Percentiles rank a stretch among this genome's conserved stretches.
Conservation (phyloP, 2,329 filamentous ascomycete species). For the Camillea tinctor region DNA sequence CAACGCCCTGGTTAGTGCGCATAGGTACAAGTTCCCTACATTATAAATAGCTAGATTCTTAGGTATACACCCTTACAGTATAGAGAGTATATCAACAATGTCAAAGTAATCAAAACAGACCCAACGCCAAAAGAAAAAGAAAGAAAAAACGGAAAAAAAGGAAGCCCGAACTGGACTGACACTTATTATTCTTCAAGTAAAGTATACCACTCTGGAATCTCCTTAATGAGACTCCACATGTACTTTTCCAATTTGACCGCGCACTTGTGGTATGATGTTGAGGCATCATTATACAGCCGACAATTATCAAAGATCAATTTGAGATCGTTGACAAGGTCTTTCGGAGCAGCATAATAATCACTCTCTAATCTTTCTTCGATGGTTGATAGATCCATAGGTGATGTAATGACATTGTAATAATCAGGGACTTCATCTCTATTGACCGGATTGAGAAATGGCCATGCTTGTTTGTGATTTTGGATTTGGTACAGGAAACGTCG, state of each 20-base stretch:
- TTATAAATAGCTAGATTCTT: no score
- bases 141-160: no score
- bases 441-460: conserved; percentile 93
- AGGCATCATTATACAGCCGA: conserved; percentile 94
- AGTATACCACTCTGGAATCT: conserved; percentile 96
- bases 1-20: no score
- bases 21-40: no score
- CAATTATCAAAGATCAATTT: conserved; percentile 93
- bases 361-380: conserved; percentile 96
- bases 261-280: conserved; percentile 89
- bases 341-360: conserved; percentile 84
- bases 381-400: conserved; percentile 93
- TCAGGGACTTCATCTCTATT: conserved; percentile 96
- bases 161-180: no score
- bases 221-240: conserved; percentile 91
- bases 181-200: no score
- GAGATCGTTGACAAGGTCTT: conserved; percentile 89
- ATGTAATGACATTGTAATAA: conserved; percentile 97
- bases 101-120: no score
- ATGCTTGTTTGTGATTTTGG: conserved; percentile 88
- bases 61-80: no score
- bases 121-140: no score
- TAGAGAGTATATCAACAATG: no score
- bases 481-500: conserved; percentile 90
- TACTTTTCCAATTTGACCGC: conserved; percentile 91